These are phyloP conservation scores for Marasmius sp. DNA, from an alignment of 1,284 basidiomycete species.

Conservation along the genomic window DNA sequence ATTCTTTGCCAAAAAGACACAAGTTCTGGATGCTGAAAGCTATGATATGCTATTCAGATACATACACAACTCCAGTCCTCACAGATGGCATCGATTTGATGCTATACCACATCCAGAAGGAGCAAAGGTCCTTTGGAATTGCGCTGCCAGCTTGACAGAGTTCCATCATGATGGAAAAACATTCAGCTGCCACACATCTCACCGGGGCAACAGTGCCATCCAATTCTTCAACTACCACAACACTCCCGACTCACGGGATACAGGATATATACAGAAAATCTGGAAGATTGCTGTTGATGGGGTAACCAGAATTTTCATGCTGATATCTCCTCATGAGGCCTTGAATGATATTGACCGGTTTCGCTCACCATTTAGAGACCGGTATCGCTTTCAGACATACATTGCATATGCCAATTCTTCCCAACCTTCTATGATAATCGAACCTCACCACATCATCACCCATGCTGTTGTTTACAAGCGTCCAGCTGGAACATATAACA, in stretches of 20 bases:
- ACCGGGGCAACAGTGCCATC: slow-evolving; percentile 12
- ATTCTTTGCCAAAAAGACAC: not conserved
- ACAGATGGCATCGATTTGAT: not conserved
- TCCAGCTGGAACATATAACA: slow-evolving; percentile 7
- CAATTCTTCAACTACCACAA: slow-evolving; percentile 10
- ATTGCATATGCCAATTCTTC: slow-evolving; percentile 5
- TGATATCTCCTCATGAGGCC: slow-evolving; percentile 6
- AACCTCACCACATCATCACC: slow-evolving; percentile 15
- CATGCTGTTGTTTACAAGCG: slow-evolving; percentile 13
- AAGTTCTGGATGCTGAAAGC: not conserved
- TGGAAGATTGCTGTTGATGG: slow-evolving; percentile 12
- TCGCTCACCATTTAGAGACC: slow-evolving; percentile 2
- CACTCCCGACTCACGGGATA: not conserved
- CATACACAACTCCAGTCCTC: not conserved
- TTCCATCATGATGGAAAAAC: not conserved
- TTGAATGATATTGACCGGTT: not conserved
- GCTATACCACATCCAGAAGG: not conserved
- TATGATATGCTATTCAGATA: not conserved
- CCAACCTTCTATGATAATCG: slow-evolving; percentile 11
- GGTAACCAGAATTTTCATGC: slow-evolving; percentile 8
- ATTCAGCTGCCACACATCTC: slow-evolving; percentile 2
- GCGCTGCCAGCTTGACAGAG: not conserved
- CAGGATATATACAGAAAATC: slow-evolving; percentile 16
- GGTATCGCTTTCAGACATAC: not conserved
- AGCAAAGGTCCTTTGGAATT: not conserved